A percentile compares a stretch with the other conserved stretches of the same genome.
Evolutionary conservation across 75 land plant genomes (phyloP).

Genomic region (Selaginella moellendorffii): DNA sequence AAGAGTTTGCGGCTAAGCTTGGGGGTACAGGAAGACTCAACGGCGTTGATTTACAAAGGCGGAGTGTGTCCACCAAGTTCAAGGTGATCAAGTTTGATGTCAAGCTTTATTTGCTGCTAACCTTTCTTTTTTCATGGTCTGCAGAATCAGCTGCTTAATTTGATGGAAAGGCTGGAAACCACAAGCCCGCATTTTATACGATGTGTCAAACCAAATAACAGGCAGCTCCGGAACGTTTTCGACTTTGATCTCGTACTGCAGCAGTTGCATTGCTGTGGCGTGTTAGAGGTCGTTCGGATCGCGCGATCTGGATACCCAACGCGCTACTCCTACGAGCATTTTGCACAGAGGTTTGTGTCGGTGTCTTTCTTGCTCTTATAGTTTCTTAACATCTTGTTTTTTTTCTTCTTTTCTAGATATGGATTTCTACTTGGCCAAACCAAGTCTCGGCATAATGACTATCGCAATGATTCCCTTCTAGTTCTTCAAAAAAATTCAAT

Average conservation of each 20-base stretch:
- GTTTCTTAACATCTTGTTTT: no score
- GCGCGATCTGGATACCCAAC: neutral
- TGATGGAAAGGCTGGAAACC: neutral
- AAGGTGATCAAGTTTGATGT: neutral
- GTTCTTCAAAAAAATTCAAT: neutral
- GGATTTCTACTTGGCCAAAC: neutral
- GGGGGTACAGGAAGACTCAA: no score
- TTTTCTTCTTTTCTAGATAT: no score
- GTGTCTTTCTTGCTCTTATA: neutral
- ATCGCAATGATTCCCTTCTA: neutral
- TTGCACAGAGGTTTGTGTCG: neutral
- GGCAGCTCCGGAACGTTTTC: neutral
- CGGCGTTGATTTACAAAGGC: neutral
- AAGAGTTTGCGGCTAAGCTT: constrained; percentile 37
- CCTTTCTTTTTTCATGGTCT: no score
- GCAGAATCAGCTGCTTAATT: neutral
- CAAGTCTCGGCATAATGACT: neutral
- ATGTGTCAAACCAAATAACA: neutral
- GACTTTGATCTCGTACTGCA: neutral
- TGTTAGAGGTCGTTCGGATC: neutral
- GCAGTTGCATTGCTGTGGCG: neutral
- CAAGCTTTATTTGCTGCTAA: no score
- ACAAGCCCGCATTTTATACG: neutral
- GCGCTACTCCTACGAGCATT: neutral
- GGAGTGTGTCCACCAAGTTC: neutral